Conservation (phyloP, 2,329 filamentous ascomycete species). For the Colletotrichum magnum region DNA sequence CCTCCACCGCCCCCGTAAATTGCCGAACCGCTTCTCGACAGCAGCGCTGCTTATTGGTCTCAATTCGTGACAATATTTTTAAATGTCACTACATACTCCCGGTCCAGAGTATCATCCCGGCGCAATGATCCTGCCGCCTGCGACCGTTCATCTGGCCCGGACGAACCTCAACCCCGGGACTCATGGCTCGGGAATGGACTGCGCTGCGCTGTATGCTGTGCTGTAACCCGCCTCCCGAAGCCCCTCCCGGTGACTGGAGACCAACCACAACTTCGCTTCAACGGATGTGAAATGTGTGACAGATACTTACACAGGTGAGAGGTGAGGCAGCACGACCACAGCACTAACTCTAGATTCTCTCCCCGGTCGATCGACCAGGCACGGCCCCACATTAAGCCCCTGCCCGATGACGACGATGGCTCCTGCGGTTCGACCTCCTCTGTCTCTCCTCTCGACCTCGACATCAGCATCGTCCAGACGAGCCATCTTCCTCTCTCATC, state of each 20-base stretch:
- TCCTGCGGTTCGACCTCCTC: constrained; percentile 9
- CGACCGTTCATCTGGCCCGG: constrained; percentile 24
- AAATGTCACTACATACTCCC: no score
- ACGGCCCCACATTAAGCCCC: constrained; percentile 27
- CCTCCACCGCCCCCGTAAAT: no score
- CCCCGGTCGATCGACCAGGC: constrained; percentile 20
- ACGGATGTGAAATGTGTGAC: constrained; percentile 31
- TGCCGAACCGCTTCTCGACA: no score
- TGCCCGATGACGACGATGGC: constrained; percentile 32
- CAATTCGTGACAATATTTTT: no score
- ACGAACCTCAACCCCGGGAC: constrained; percentile 29
- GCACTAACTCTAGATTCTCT: neutral
- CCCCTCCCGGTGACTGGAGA: neutral
- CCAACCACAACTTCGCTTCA: constrained; percentile 16
- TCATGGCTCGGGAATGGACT: constrained; percentile 14
- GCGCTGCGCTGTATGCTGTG: constrained; percentile 1
- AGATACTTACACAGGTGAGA: neutral
- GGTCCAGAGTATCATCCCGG: constrained; percentile 12
- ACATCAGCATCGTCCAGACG: constrained; percentile 17
- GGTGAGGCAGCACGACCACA: neutral
- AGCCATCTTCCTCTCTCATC: constrained; percentile 11
- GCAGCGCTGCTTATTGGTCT: no score
- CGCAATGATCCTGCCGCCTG: constrained; percentile 15
- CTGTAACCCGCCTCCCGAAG: constrained; percentile 9
- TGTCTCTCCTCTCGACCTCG: constrained; percentile 7